Conservation (phyloP, 768 basidiomycete genomes). For the Pleurotus ostreatus region DNA sequence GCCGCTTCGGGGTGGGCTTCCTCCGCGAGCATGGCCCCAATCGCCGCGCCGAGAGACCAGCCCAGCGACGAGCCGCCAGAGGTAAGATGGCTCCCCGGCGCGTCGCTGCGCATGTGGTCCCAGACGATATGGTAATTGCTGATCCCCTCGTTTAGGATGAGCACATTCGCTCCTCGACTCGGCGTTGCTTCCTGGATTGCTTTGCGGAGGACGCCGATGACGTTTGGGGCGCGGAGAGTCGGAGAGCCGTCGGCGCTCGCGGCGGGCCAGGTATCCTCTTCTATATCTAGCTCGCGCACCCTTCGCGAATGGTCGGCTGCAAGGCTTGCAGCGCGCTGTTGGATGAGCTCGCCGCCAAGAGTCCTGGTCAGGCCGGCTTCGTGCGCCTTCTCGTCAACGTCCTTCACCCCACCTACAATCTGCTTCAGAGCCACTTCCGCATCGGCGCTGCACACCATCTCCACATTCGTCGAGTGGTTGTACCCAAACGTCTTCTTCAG, state of each 20-base stretch:
- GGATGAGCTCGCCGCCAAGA: constrained; percentile 13
- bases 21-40: constrained; percentile 53
- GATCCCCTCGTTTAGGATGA: constrained; percentile 63
- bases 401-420: constrained; percentile 33
- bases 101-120: constrained; percentile 52
- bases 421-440: constrained; percentile 46
- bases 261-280: constrained; percentile 24
- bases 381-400: constrained; percentile 17
- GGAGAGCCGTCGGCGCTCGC: constrained; percentile 6
- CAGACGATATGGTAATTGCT: constrained; percentile 52
- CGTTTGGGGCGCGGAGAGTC: constrained; percentile 39
- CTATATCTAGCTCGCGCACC: constrained; percentile 19
- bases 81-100: constrained; percentile 44
- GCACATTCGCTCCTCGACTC: constrained; percentile 28
- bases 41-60: constrained; percentile 61
- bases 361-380: constrained; percentile 3
- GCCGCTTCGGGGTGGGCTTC: constrained; percentile 17
- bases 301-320: constrained; percentile 11
- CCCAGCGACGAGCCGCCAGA: constrained; percentile 68
- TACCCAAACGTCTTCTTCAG: constrained; percentile 48
- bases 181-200: constrained; percentile 34
- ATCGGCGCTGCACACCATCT: constrained; percentile 57
- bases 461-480: constrained; percentile 48
- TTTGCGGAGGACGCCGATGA: constrained; percentile 45
- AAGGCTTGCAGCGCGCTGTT: constrained; percentile 9